Evolutionary conservation across 108 stramenopile genomes (phyloP), one percentile per base, ranked within the genome.

Genomic region (Asterionellopsis glacialis): DNA sequence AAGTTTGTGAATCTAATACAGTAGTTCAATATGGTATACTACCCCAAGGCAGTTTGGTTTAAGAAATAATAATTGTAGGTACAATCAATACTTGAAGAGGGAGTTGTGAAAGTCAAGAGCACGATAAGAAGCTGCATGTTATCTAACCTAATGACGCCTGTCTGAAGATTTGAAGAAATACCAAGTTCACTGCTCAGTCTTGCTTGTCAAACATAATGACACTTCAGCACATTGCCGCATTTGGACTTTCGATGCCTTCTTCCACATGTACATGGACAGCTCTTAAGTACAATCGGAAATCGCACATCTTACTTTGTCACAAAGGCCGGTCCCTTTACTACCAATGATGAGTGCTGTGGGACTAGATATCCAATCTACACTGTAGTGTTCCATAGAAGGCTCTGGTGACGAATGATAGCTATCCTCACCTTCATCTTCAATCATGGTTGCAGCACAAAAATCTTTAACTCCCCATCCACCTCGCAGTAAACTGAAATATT

Each of bases 141-240:
- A n/a, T n/a, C n/a, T n/a, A n/a, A n/a, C n/a, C n/a, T n/a, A n/a
- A n/a, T n/a, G n/a, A n/a, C n/a, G n/a, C n/a, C n/a, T n/a, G n/a
- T n/a, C n/a, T n/a, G n/a, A n/a, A n/a, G n/a, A n/a, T n/a, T n/a
- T n/a, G n/a, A n/a, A n/a, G n/a, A n/a, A n/a, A n/a, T n/a, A n/a
- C n/a, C n/a, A n/a, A n/a, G n/a, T n/a, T n/a, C n/a, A n/a, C n/a
- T n/a, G n/a, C n/a, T n/a, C n/a, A n/a, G n/a, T n/a, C n/a, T n/a
- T n/a, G n/a, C n/a, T n/a, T n/a, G n/a, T 94, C 93, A 72, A 90
- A 91, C 79, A 94, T 65, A 0, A 94, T 78, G 5, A 89, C 82
- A 63, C 85, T 85, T 11, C 93, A 89, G 76, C 88, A 86, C 22
- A 91, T 67, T 14, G 87, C 90, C 10, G 87, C 93, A 72, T 94